phyloP scores from a whole-genome alignment of 371 early-diverging fungal species.

The Rhizopus delemar region DNA sequence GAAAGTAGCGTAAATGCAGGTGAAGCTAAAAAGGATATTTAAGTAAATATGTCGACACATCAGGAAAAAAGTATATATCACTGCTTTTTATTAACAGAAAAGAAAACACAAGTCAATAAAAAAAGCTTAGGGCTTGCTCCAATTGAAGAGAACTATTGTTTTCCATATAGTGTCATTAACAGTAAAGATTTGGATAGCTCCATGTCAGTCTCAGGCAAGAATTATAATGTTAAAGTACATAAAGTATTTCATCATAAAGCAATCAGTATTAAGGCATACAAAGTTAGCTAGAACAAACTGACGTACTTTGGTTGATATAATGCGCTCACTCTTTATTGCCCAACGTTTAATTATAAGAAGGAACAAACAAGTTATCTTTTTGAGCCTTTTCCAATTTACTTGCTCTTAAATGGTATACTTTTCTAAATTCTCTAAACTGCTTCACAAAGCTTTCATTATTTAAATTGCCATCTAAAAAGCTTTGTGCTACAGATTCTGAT shows the following conservation, averaged over 20 bases:
- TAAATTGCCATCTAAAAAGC: conserved; percentile 61
- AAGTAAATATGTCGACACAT: neutral
- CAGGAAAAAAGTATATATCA: neutral
- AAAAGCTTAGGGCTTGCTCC: neutral
- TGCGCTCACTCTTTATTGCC: neutral
- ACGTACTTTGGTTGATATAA: neutral
- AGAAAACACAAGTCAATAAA: neutral
- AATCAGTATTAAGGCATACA: too few species aligned
- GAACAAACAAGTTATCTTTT: conserved; percentile 34
- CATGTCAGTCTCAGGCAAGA: too few species aligned
- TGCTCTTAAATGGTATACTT: conserved; percentile 64
- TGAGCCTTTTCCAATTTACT: conserved; percentile 62
- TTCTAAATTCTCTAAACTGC: conserved; percentile 60
- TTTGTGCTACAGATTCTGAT: conserved; percentile 62
- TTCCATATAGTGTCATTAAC: too few species aligned
- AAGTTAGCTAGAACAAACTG: neutral
- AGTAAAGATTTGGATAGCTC: too few species aligned
- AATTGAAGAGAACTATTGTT: too few species aligned
- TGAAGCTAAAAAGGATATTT: conserved; percentile 1
- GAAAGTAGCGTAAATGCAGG: conserved; percentile 27
- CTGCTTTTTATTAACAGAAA: neutral
- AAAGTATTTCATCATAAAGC: too few species aligned
- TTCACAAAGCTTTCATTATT: conserved; percentile 62
- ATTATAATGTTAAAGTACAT: too few species aligned
- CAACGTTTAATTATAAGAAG: conserved; percentile 16